Percentiles rank a stretch among this genome's conserved stretches.
Evolutionary conservation across 208 protist species (phyloP).

Genomic region (Crithidia expoeki): DNA sequence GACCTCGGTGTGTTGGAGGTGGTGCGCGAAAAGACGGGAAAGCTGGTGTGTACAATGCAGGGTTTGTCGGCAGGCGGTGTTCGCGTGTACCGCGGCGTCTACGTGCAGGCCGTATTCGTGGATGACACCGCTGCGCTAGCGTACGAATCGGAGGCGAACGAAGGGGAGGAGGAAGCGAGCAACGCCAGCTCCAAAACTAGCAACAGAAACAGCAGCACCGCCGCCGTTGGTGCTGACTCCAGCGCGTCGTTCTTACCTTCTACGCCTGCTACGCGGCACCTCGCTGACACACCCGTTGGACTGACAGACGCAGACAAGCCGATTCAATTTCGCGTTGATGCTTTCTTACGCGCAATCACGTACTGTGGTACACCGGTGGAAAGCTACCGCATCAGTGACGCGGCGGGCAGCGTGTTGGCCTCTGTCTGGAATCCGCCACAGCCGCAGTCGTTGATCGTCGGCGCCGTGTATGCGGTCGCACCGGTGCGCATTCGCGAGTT

Average conservation of each 20-base stretch:
- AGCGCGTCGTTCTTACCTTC: not conserved
- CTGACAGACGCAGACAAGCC: conserved; percentile 23
- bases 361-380: conserved; percentile 68
- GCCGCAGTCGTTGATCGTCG: conserved; percentile 36
- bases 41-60: conserved; percentile 60
- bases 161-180: not conserved
- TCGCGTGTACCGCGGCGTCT: conserved; percentile 73
- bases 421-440: conserved; percentile 57
- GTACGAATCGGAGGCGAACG: not conserved
- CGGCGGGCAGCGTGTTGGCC: conserved; percentile 66
- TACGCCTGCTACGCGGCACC: conserved; percentile 21
- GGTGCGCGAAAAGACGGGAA: conserved; percentile 67
- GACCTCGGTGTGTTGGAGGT: conserved; percentile 27
- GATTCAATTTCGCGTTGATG: conserved; percentile 57
- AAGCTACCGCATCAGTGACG: conserved; percentile 83
- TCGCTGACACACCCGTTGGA: conserved; percentile 35
- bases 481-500: conserved; percentile 65
- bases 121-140: conserved; percentile 33
- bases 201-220: not conserved
- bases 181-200: not conserved
- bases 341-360: conserved; percentile 65
- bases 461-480: conserved; percentile 58
- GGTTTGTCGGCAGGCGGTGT: conserved; percentile 59
- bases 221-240: not conserved
- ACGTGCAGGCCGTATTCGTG: conserved; percentile 71